These are phyloP conservation scores for Dalbergia oliveri DNA, from an alignment of 306 rosid genomes.

Conservation along the genomic window DNA sequence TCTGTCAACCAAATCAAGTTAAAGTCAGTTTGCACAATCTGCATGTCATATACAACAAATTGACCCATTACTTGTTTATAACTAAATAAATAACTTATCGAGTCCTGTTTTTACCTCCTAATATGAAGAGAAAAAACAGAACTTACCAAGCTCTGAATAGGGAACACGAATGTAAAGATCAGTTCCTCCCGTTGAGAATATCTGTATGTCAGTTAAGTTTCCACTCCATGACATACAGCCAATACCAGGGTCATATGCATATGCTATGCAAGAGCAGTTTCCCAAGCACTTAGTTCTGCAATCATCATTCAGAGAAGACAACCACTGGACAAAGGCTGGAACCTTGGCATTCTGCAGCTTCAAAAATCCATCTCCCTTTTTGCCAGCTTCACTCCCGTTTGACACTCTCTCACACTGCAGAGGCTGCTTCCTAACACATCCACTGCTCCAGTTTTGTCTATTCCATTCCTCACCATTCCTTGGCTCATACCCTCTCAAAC, in stretches of 20 bases:
- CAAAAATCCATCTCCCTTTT: not conserved
- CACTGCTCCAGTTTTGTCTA: slow-evolving; percentile 16
- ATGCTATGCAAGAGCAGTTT: slow-evolving; percentile 21
- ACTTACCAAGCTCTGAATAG: slow-evolving; percentile 43
- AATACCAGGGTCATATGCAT: not conserved
- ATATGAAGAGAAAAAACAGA: too few species aligned
- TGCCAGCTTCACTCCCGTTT: not conserved
- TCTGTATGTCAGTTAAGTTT: not conserved
- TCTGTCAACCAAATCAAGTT: not conserved
- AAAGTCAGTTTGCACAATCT: not conserved
- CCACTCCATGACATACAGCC: slow-evolving; percentile 19
- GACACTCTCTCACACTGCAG: slow-evolving; percentile 33
- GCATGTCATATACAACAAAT: not conserved
- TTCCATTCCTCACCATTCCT: slow-evolving; percentile 42
- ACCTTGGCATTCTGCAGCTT: not conserved
- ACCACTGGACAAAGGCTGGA: not conserved
- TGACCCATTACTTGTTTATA: not conserved
- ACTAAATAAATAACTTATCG: too few species aligned
- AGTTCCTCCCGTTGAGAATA: not conserved
- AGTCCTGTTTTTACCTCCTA: not conserved
- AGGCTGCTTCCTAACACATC: slow-evolving; percentile 7
- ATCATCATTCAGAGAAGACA: not conserved
- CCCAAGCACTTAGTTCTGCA: slow-evolving; percentile 11
- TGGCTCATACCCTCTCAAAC: slow-evolving; percentile 51
- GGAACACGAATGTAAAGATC: slow-evolving; percentile 27